Base-by-base conservation (phyloP, 257 asterid genomes). In the Lycium ferocissimum region DNA sequence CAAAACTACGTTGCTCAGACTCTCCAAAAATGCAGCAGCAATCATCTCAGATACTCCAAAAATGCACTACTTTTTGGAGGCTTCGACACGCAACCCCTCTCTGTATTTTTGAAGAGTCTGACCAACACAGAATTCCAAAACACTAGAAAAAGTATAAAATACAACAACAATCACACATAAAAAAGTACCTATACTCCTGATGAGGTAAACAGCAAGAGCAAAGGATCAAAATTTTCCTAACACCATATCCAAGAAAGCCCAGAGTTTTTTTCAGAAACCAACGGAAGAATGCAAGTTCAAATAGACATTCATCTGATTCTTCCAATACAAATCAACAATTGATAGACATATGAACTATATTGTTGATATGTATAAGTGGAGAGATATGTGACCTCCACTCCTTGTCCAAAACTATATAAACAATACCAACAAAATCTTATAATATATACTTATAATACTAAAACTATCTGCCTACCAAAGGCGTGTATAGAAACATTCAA, bases 401-500 rank as follows among this genome's bases (percentile, higher is more conserved):
- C 47, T 61, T 26, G 45, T 35, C 88, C 88, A 85, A 59, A 71
- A 87, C 91, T 70, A 47, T 62, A 9, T 69, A 83, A 83, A 65
- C 35, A 79, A 15, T 35, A 33, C 87, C 17, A 17, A 67, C 3
- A 20, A 10, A 35, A 22, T 80, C 61, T 37, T 66, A 70, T 2
- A 40, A 73, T 14, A 76, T 18, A 53, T 47, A 51, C 47, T 71
- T 13, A 63, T 10, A 85, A 87, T 87, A 91, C 84, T 87, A 89
- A 85, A 61, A 87, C 33, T 26, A 89, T 82, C 87, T 83, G 88
- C 91, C 89, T 58, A n/a, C 81, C 88, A 83, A 85, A 92, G 94
- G 87, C 95, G 93, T 89, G 97, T 92, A 88, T 3, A 79, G 95
- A 90, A 92, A 89, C 89, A 71, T 91, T 90, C 94, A 93, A 86